Percentiles rank a stretch among this genome's conserved stretches.
phyloP scores from a whole-genome alignment of 805 yeast genomes.

The Myxozyma neglecta region DNA sequence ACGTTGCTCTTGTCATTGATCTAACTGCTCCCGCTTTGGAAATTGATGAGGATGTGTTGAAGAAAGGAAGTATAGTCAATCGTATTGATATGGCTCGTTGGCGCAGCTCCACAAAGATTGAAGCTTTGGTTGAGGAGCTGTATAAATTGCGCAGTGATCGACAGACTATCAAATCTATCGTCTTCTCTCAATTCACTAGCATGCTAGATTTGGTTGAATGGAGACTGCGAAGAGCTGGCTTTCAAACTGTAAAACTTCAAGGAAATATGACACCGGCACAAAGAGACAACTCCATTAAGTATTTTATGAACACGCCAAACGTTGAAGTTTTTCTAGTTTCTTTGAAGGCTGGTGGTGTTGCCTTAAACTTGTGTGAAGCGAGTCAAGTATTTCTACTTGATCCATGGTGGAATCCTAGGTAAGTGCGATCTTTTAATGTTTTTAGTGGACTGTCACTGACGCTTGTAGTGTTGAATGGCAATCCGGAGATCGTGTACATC shows the following conservation, averaged over 20 bases:
- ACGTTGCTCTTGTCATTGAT: constrained; percentile 87
- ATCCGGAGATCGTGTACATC: constrained; percentile 95
- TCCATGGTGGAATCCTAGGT: constrained; percentile 97
- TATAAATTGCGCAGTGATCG: constrained; percentile 82
- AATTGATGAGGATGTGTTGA: constrained; percentile 57
- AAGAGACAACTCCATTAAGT: constrained; percentile 84
- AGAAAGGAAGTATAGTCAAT: constrained; percentile 70
- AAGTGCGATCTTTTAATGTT: not conserved
- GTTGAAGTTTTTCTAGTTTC: constrained; percentile 95
- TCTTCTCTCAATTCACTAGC: constrained; percentile 94
- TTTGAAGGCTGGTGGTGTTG: constrained; percentile 98
- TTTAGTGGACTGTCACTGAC: not conserved
- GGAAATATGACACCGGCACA: constrained; percentile 98
- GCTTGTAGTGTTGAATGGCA: constrained; percentile 83
- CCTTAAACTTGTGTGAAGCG: constrained; percentile 92
- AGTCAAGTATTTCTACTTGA: constrained; percentile 94
- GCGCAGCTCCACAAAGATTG: constrained; percentile 95
- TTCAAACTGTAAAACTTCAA: constrained; percentile 87
- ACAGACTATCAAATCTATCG: constrained; percentile 91
- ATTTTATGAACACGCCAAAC: constrained; percentile 87
- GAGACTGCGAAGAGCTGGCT: constrained; percentile 93
- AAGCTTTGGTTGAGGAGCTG: constrained; percentile 90
- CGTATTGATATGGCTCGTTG: constrained; percentile 81
- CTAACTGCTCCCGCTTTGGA: constrained; percentile 76
- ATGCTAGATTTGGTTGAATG: constrained; percentile 96